phyloP scores from a whole-genome alignment of 2,329 filamentous ascomycete genomes.

The Pseudocercospora ulei region DNA sequence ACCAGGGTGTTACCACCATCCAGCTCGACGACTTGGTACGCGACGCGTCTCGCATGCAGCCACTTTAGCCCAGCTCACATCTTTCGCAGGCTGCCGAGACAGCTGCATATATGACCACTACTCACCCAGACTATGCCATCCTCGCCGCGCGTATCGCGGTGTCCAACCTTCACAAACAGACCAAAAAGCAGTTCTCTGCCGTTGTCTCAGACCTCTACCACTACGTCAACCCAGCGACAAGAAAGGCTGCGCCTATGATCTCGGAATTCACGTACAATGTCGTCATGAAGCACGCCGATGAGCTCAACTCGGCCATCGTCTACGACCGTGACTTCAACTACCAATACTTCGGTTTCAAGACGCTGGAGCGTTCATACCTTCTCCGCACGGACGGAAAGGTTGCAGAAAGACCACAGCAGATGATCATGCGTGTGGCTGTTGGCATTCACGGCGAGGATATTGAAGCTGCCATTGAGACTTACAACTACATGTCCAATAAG shows the following conservation, averaged over 20 bases:
- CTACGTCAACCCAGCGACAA: conserved; percentile 93
- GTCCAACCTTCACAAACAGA: conserved; percentile 99
- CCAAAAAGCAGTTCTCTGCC: conserved; percentile 98
- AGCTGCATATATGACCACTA: conserved; percentile 98
- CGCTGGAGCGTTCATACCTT: conserved; percentile 91
- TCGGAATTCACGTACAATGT: conserved; percentile 80
- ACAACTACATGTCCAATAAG: conserved; percentile 98
- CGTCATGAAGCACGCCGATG: conserved; percentile 90
- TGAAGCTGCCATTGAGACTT: conserved; percentile 91
- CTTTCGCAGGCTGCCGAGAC: conserved; percentile 81
- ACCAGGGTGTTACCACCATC: conserved; percentile 92
- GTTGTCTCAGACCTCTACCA: conserved; percentile 88
- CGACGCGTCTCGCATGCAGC: conserved; percentile 19
- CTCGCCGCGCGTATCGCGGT: conserved; percentile 96
- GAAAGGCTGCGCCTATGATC: conserved; percentile 81
- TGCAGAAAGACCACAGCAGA: conserved; percentile 93
- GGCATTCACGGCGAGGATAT: conserved; percentile 94
- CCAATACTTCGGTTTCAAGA: conserved; percentile 99
- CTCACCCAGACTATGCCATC: conserved; percentile 96
- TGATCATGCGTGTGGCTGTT: conserved; percentile 98
- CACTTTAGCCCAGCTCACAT: conserved; percentile 8
- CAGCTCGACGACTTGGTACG: conserved; percentile 94
- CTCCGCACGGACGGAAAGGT: conserved; percentile 93
- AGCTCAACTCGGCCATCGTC: conserved; percentile 96
- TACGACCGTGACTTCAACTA: conserved; percentile 99